Percentiles rank a stretch among this genome's conserved stretches.
Conservation (phyloP, 2,329 filamentous ascomycete species). For the Cercospora zeina region DNA sequence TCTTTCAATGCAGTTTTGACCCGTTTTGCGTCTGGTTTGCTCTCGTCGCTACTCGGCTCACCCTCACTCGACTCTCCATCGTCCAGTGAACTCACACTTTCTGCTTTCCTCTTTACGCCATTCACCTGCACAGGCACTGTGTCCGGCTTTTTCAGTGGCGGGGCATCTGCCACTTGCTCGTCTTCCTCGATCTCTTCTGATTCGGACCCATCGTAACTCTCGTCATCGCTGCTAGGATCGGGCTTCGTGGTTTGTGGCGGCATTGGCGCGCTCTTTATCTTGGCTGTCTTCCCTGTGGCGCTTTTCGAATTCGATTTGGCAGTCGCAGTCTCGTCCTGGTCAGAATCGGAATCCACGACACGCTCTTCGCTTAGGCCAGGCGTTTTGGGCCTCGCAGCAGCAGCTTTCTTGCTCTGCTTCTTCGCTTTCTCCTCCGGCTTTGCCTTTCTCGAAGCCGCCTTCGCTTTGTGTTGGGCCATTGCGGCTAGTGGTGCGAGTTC, state of each 20-base stretch:
- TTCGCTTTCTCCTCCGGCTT: conserved; percentile 29
- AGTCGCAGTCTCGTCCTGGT: conserved; percentile 35
- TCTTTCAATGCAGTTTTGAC: conserved; percentile 18
- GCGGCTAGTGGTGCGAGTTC: not conserved
- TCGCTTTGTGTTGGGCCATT: conserved; percentile 22
- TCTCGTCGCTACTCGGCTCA: conserved; percentile 22
- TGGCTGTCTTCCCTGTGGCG: conserved; percentile 17
- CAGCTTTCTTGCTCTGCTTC: conserved; percentile 18
- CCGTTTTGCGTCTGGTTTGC: conserved; percentile 15
- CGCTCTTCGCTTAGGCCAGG: conserved; percentile 28
- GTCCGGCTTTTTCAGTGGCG: conserved; percentile 23
- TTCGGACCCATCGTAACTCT: conserved; percentile 32
- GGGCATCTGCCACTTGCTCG: conserved; percentile 19
- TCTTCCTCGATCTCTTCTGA: conserved; percentile 27
- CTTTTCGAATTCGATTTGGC: conserved; percentile 14
- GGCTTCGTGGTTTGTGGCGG: conserved; percentile 14
- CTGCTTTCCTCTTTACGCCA: conserved; percentile 37
- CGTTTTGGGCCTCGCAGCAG: conserved; percentile 21
- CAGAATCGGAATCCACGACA: conserved; percentile 38
- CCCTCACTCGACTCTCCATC: conserved; percentile 19
- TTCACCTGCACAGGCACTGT: conserved; percentile 31
- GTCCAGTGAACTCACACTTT: conserved; percentile 18
- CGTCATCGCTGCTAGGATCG: conserved; percentile 30
- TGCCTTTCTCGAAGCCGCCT: conserved; percentile 18
- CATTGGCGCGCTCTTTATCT: conserved; percentile 13